A percentile compares a stretch with the other conserved stretches of the same genome.
phyloP scores from a whole-genome alignment of 2,329 filamentous ascomycete genomes.

The Xylariaceae sp. region DNA sequence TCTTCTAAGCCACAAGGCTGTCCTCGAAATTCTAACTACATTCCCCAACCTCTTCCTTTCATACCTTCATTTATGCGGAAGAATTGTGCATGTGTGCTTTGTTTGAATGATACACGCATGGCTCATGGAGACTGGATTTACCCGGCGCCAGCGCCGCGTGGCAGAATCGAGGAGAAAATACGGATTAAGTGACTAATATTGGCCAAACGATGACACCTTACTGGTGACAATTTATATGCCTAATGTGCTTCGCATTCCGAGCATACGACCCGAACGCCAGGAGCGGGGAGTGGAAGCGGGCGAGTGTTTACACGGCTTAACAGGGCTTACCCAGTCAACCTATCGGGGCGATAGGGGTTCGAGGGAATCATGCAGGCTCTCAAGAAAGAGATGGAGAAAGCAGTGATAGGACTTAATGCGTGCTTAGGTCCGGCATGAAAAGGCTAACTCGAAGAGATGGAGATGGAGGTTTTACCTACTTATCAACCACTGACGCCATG shows the following conservation, averaged over 20 bases:
- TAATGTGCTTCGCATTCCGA: neutral
- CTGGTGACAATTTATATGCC: neutral
- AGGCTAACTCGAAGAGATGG: too few species aligned
- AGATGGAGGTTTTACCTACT: neutral
- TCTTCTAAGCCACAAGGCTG: neutral
- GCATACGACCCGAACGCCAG: neutral
- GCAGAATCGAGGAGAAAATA: neutral
- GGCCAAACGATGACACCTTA: neutral
- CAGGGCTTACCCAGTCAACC: neutral
- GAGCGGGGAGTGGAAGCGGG: too few species aligned
- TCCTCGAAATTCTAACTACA: neutral
- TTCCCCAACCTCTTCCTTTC: neutral
- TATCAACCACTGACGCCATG: neutral
- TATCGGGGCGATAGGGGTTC: neutral
- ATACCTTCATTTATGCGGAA: neutral
- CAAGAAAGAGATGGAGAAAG: neutral
- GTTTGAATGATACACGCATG: neutral
- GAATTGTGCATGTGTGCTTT: neutral
- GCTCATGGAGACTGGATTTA: neutral
- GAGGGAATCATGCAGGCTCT: neutral
- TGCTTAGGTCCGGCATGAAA: neutral
- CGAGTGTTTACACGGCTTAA: neutral
- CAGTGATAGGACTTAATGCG: neutral
- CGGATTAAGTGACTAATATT: neutral
- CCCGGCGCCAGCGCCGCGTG: neutral